Conservation (phyloP, 768 basidiomycete species). For the Rhizopogon rudus region DNA sequence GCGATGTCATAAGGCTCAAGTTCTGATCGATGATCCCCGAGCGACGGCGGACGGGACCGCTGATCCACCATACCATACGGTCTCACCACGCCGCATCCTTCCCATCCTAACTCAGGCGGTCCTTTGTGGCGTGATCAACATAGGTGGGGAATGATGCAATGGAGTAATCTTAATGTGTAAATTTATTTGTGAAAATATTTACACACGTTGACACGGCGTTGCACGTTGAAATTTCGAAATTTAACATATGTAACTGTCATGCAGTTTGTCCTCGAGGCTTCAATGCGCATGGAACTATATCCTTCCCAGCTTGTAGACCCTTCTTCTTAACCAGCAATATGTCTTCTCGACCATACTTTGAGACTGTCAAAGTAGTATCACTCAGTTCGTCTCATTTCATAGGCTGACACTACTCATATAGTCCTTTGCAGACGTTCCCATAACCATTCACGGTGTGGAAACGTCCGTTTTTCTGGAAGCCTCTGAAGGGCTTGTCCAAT, state of each 20-base stretch:
- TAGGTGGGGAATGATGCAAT: too few relatives aligned
- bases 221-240: background rate
- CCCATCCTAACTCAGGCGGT: background rate
- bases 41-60: background rate
- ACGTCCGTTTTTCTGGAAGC: conserved; percentile 81
- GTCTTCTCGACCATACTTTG: conserved; percentile 51
- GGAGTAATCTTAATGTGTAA: background rate
- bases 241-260: background rate
- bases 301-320: background rate
- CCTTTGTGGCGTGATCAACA: background rate
- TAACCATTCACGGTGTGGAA: conserved; percentile 74
- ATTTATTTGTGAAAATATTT: background rate
- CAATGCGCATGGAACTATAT: conserved; percentile 9
- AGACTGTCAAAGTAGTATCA: conserved; percentile 55
- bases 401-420: conserved; percentile 24
- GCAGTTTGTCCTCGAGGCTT: conserved; percentile 26
- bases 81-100: background rate
- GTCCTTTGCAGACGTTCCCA: conserved; percentile 85
- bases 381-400: background rate
- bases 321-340: conserved; percentile 13
- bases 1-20: too few relatives aligned
- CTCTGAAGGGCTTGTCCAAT: conserved; percentile 73
- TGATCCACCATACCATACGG: background rate
- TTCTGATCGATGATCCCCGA: too few relatives aligned
- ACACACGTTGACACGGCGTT: background rate